Percentiles rank a stretch among this genome's conserved stretches.
These are phyloP conservation scores for Elymus sibiricus DNA, from an alignment of 176 grass and related monocot species.

Conservation along the genomic window DNA sequence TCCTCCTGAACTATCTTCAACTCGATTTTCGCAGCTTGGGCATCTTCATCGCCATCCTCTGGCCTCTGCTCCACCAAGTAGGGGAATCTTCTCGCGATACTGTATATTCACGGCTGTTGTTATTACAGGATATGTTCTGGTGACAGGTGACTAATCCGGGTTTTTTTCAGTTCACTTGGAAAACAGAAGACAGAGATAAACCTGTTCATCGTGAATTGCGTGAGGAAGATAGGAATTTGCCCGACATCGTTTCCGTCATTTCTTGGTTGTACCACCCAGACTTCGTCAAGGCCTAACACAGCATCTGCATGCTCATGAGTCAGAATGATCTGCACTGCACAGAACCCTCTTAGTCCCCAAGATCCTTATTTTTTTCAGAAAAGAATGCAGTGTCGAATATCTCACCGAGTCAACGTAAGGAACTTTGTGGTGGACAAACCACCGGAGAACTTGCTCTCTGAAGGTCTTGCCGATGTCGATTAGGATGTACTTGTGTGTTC, in stretches of 20 bases:
- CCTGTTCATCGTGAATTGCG: slow-evolving; percentile 83
- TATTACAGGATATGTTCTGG: neutral
- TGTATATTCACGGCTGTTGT: slow-evolving; percentile 3
- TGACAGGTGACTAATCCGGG: neutral
- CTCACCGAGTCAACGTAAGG: slow-evolving; percentile 65
- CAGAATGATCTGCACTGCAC: slow-evolving; percentile 71
- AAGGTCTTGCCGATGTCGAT: slow-evolving; percentile 80
- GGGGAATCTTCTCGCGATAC: slow-evolving; percentile 59
- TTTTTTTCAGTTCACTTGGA: neutral
- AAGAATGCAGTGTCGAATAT: neutral
- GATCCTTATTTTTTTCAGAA: neutral
- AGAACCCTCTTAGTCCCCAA: neutral
- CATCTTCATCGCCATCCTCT: slow-evolving; percentile 44
- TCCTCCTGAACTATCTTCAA: slow-evolving; percentile 80
- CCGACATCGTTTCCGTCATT: slow-evolving; percentile 35
- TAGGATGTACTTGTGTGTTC: slow-evolving; percentile 58
- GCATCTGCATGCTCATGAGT: slow-evolving; percentile 95
- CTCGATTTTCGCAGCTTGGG: slow-evolving; percentile 40
- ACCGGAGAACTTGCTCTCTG: slow-evolving; percentile 78
- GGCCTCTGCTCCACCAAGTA: slow-evolving; percentile 58
- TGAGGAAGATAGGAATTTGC: slow-evolving; percentile 69
- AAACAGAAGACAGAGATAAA: neutral
- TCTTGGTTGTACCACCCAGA: slow-evolving; percentile 47
- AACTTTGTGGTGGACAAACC: slow-evolving; percentile 73
- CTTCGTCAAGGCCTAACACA: slow-evolving; percentile 83